Evolutionary conservation across 2,329 filamentous ascomycete genomes (phyloP), one percentile per base, ranked within the genome.

Genomic region (Xylaria sp.): DNA sequence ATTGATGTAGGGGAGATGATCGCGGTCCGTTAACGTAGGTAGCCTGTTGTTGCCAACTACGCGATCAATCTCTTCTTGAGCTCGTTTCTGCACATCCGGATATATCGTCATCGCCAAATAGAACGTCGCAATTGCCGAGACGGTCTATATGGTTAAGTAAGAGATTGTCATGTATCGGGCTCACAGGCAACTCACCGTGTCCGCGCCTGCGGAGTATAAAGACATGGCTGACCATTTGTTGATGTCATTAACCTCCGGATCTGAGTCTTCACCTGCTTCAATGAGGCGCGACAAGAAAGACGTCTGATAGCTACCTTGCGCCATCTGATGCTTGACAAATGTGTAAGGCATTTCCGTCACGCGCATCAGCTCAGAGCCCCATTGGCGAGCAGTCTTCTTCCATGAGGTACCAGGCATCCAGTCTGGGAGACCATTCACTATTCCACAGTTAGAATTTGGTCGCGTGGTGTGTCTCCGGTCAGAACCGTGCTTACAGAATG

Each of bases 41-140:
- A 74, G 64, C 7, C 71, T 49, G 15, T 73, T 67, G 3, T 67
- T 58, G 1, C 79, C 72, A n/a, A 73, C 61, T 7, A 73, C 70
- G 2, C 67, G 67, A 50, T 73, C 72, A 19, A 74, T 69, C 28
- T 72, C 68, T 53, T 69, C 67, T 47, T 68, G 79, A 69, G 61
- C 78, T 69, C 64, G 74, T 5, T 67, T 69, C 38, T 83, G 80
- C 0, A 78, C 75, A 23, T 82, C 78, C 0, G 83, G 83, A 49
- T 77, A 76, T 2, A 82, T 46, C 2, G 72, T 74, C 78, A 85
- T 83, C 5, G 79, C 80, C 2, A 84, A 71, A 66, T 80, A 82
- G 72, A 84, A 85, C 37, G 55, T 43, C 15, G 23, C 38, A 37
- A 58, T 55, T 15, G 60, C 31, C 31, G 54, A 38, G 15, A 58